Percentiles rank a stretch among this genome's conserved stretches.
phyloP scores from a whole-genome alignment of 306 rosid species.

The Coriaria nepalensis region DNA sequence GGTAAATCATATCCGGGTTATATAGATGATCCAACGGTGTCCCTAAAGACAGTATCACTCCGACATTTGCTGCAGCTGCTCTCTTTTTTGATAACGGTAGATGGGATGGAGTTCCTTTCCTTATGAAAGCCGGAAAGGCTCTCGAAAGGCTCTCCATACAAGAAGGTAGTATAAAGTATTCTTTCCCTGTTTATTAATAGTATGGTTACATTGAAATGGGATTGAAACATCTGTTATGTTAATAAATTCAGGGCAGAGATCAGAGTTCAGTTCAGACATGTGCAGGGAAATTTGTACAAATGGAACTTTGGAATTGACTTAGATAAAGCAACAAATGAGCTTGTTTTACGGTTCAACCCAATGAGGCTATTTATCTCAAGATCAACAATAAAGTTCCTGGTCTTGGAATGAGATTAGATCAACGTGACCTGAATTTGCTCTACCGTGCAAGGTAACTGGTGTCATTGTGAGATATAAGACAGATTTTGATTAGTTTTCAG shows the following conservation, averaged over 20 bases:
- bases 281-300: conserved; percentile 91
- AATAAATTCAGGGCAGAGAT: conserved; percentile 74
- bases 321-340: conserved; percentile 91
- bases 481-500: neutral
- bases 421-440: conserved; percentile 80
- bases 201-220: conserved; percentile 4
- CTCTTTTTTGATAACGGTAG: conserved; percentile 84
- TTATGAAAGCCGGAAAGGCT: conserved; percentile 98
- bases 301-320: conserved; percentile 76
- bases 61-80: conserved; percentile 94
- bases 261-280: conserved; percentile 93
- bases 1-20: conserved; percentile 65
- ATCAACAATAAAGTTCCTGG: conserved; percentile 98
- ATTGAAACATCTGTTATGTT: conserved; percentile 11
- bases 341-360: conserved; percentile 96
- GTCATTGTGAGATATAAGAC: neutral
- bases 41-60: conserved; percentile 72
- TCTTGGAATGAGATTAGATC: conserved; percentile 91
- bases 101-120: conserved; percentile 99
- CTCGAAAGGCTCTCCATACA: conserved; percentile 92
- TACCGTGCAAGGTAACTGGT: conserved; percentile 57
- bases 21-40: conserved; percentile 76
- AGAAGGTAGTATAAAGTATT: conserved; percentile 33
- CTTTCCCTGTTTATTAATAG: neutral
- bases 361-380: conserved; percentile 91